phyloP scores from a whole-genome alignment of 2,329 filamentous ascomycete genomes.

The Tothia fuscella region DNA sequence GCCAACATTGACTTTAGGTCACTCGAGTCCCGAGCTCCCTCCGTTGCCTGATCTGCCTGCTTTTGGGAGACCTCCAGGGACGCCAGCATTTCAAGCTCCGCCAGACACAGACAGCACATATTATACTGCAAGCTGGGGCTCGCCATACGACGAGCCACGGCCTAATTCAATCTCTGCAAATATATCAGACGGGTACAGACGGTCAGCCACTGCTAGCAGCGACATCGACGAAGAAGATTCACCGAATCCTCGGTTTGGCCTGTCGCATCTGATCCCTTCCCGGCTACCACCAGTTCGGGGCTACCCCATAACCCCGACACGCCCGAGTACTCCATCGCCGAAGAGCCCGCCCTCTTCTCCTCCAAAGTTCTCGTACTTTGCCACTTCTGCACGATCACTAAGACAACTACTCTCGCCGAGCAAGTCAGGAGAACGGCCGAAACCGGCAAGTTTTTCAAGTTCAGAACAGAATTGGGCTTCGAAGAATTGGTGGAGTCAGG shows the following conservation, averaged over 20 bases:
- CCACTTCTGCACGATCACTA: conserved; percentile 5
- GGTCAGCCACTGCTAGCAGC: conserved; percentile 20
- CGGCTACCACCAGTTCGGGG: conserved; percentile 12
- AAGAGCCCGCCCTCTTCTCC: conserved; percentile 3
- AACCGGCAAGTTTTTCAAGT: not conserved
- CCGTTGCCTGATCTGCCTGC: conserved; percentile 23
- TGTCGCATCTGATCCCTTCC: conserved; percentile 25
- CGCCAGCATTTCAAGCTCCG: conserved; percentile 23
- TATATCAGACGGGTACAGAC: conserved; percentile 11
- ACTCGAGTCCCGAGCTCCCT: conserved; percentile 31
- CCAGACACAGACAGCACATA: conserved; percentile 39
- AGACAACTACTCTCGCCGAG: conserved; percentile 3
- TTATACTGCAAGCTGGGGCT: conserved; percentile 80
- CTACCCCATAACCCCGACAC: conserved; percentile 12
- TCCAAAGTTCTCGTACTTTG: conserved; percentile 4
- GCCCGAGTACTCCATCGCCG: conserved; percentile 12
- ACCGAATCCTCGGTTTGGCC: conserved; percentile 24
- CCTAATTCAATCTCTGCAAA: conserved; percentile 25
- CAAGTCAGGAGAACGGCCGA: not conserved
- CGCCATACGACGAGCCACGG: conserved; percentile 63
- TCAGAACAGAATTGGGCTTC: not conserved
- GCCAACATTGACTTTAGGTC: conserved; percentile 27
- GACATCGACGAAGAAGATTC: conserved; percentile 29
- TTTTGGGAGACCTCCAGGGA: conserved; percentile 22
- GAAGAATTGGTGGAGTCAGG: conserved; percentile 3